Conservation (phyloP, 2,329 filamentous ascomycete species). For the Aspergillus sp. region DNA sequence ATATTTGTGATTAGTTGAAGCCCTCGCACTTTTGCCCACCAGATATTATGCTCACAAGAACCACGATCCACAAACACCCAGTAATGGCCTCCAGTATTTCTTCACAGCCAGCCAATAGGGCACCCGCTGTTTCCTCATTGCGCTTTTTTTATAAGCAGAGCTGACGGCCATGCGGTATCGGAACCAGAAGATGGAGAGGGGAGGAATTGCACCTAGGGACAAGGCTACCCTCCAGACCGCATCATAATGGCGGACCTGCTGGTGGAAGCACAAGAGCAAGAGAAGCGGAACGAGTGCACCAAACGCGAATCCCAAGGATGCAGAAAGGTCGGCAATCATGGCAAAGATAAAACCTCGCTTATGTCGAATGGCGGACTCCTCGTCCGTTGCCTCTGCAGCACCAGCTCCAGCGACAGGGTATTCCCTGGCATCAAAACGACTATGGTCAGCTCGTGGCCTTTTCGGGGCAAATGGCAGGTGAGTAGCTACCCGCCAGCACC, state of each 20-base stretch:
- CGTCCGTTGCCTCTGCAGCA: conserved; percentile 53
- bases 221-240: conserved; percentile 53
- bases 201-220: conserved; percentile 50
- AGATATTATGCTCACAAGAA: conserved; percentile 27
- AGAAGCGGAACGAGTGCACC: conserved; percentile 51
- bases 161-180: conserved; percentile 53
- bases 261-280: conserved; percentile 49
- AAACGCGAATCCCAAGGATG: conserved; percentile 52
- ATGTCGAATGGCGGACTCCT: conserved; percentile 44
- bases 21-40: too few relatives aligned
- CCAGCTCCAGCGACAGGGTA: conserved; percentile 54
- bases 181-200: conserved; percentile 53
- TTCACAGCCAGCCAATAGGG: conserved; percentile 50
- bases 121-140: conserved; percentile 45
- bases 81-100: conserved; percentile 49
- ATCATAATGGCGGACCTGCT: conserved; percentile 40
- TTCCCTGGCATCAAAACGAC: conserved; percentile 29
- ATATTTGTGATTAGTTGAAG: too few relatives aligned
- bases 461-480: neutral
- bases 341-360: conserved; percentile 56
- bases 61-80: conserved; percentile 50
- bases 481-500: conserved; percentile 36
- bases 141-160: conserved; percentile 47
- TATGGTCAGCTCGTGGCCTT: neutral
- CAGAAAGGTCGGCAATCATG: conserved; percentile 53